phyloP scores from a whole-genome alignment of 306 rosid species.

The Vigna nakashimae region DNA sequence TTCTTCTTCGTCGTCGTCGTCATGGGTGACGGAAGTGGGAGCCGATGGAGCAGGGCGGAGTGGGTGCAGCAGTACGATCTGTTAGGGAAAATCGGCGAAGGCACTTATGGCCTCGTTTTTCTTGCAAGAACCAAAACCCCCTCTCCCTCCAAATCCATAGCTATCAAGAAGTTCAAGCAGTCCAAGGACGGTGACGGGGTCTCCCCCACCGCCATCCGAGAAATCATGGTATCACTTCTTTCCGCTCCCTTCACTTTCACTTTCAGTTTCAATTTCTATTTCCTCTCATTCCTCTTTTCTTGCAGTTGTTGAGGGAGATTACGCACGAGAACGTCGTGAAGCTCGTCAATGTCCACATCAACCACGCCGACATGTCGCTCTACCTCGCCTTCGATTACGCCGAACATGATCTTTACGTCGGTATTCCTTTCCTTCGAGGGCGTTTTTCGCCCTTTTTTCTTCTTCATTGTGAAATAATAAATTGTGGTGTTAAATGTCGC shows the following conservation, averaged over 20 bases:
- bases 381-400: constrained; percentile 91
- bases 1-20: not conserved
- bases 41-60: constrained; percentile 68
- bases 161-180: constrained; percentile 87
- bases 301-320: constrained; percentile 81
- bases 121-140: constrained; percentile 68
- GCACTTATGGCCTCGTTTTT: constrained; percentile 86
- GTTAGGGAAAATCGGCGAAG: constrained; percentile 84
- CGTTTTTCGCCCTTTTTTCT: not conserved
- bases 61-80: constrained; percentile 92
- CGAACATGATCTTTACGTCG: constrained; percentile 87
- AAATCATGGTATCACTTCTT: constrained; percentile 64
- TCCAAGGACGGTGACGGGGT: constrained; percentile 90
- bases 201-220: constrained; percentile 91
- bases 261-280: not conserved
- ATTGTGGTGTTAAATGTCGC: constrained; percentile 30
- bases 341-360: constrained; percentile 89
- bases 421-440: constrained; percentile 5
- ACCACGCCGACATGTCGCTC: constrained; percentile 85
- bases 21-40: constrained; percentile 62
- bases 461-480: not conserved
- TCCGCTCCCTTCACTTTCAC: not conserved
- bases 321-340: constrained; percentile 83
- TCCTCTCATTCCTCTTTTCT: not conserved
- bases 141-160: constrained; percentile 61